Conservation (phyloP, 345 rosid species). For the Nasturtium officinale region DNA sequence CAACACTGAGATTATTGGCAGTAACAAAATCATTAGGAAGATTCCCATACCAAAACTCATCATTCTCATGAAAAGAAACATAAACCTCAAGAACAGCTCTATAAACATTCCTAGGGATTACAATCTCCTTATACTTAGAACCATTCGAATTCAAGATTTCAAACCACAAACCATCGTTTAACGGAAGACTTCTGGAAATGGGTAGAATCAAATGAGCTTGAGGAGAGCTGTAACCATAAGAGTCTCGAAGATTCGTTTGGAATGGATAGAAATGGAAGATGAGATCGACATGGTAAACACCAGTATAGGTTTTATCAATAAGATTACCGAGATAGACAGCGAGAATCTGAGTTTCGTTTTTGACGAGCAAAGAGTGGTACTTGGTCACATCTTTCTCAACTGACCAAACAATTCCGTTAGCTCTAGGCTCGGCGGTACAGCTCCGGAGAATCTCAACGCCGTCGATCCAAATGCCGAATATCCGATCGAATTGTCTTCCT, state of each 20-base stretch:
- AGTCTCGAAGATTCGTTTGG: constrained; percentile 16
- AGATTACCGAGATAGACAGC: constrained; percentile 74
- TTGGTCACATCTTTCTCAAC: constrained; percentile 77
- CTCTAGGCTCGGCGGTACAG: constrained; percentile 89
- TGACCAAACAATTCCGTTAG: constrained; percentile 73
- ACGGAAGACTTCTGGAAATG: constrained; percentile 60
- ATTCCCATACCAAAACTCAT: constrained; percentile 87
- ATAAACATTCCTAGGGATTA: constrained; percentile 70
- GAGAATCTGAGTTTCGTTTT: constrained; percentile 56
- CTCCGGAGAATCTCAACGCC: constrained; percentile 93
- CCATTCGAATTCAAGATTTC: constrained; percentile 58
- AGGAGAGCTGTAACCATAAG: constrained; percentile 44
- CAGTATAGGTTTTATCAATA: constrained; percentile 67
- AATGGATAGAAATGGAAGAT: constrained; percentile 67
- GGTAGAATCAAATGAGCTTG: constrained; percentile 79
- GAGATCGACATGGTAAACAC: constrained; percentile 73
- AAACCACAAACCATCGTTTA: constrained; percentile 91
- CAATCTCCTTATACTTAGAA: constrained; percentile 51
- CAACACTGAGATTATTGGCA: constrained; percentile 57
- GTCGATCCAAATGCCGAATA: constrained; percentile 84
- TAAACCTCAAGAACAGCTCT: constrained; percentile 91
- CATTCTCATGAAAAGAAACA: constrained; percentile 88
- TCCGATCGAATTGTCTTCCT: constrained; percentile 86
- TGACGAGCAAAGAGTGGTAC: constrained; percentile 71
- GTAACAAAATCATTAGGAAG: constrained; percentile 66